These are phyloP conservation scores for Laguncularia racemosa DNA, from an alignment of 345 rosid genomes.

Conservation along the genomic window DNA sequence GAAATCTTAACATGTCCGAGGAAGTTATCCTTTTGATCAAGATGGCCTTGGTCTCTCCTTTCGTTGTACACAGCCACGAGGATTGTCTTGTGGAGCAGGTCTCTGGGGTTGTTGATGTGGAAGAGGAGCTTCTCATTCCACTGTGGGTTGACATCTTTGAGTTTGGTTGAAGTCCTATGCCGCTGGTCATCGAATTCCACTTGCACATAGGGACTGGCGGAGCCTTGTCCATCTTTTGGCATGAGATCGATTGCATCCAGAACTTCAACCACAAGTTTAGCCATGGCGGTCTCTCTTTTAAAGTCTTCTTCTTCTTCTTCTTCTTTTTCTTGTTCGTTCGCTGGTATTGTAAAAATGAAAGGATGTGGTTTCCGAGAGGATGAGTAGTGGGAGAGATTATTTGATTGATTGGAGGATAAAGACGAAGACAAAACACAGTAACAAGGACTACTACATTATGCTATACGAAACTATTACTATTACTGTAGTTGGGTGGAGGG, in stretches of 20 bases:
- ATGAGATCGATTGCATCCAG: constrained; percentile 15
- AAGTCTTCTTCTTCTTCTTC: too few relatives aligned
- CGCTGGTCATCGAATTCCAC: constrained; percentile 15
- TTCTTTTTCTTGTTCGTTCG: too few relatives aligned
- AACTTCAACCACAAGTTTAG: constrained; percentile 17
- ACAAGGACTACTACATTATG: too few relatives aligned
- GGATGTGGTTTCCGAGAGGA: too few relatives aligned
- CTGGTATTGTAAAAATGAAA: too few relatives aligned
- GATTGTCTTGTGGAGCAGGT: constrained; percentile 1
- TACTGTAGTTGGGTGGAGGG: too few relatives aligned
- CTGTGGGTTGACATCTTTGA: constrained; percentile 14
- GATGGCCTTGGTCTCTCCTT: background rate
- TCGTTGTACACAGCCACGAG: constrained; percentile 12
- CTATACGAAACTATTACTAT: too few relatives aligned
- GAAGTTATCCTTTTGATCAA: background rate
- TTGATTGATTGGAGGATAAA: too few relatives aligned
- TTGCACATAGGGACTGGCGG: constrained; percentile 18
- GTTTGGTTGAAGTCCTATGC: constrained; percentile 5
- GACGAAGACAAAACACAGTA: too few relatives aligned
- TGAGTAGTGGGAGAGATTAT: too few relatives aligned
- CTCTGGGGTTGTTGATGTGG: background rate
- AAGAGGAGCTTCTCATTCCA: constrained; percentile 19
- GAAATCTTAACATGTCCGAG: constrained; percentile 18
- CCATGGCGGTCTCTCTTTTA: too few relatives aligned
- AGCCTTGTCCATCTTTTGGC: constrained; percentile 25